Conservation (phyloP, 768 basidiomycete species). For the Kwoniella mangroviensis region DNA sequence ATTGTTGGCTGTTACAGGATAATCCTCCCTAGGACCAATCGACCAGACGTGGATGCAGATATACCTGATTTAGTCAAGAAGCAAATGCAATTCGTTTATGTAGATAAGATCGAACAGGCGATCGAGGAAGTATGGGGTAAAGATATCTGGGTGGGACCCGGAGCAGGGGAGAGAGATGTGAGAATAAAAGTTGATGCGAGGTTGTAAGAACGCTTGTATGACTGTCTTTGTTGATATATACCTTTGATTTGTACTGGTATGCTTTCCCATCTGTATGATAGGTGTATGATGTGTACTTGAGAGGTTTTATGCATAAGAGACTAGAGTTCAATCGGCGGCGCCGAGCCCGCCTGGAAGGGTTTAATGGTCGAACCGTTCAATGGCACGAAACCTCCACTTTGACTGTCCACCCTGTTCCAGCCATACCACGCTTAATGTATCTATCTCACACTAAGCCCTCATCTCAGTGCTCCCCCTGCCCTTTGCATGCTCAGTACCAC, state of each 20-base stretch:
- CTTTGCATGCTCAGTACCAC: too few species aligned
- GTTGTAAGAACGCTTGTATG: slow-evolving; percentile 12
- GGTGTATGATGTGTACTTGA: too few species aligned
- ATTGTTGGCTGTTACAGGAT: slow-evolving; percentile 61
- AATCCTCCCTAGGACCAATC: slow-evolving; percentile 80
- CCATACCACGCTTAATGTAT: too few species aligned
- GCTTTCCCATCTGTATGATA: neutral
- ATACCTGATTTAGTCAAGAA: slow-evolving; percentile 69
- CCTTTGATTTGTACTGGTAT: neutral
- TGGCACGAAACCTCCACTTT: too few species aligned
- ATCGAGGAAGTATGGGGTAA: slow-evolving; percentile 67
- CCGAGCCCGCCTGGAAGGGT: too few species aligned
- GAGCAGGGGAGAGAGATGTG: slow-evolving; percentile 6
- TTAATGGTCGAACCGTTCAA: too few species aligned
- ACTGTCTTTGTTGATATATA: neutral
- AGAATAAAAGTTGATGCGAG: slow-evolving; percentile 30
- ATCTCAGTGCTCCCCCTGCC: too few species aligned
- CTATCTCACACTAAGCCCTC: too few species aligned
- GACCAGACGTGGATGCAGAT: slow-evolving; percentile 86
- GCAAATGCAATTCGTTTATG: slow-evolving; percentile 81
- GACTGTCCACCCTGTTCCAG: too few species aligned
- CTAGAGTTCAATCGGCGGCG: too few species aligned
- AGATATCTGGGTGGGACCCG: slow-evolving; percentile 32
- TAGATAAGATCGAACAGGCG: slow-evolving; percentile 76
- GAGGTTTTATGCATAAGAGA: too few species aligned